Base-by-base conservation (phyloP, 2,329 filamentous ascomycete species). In the Paracoccidioides brasiliensis region DNA sequence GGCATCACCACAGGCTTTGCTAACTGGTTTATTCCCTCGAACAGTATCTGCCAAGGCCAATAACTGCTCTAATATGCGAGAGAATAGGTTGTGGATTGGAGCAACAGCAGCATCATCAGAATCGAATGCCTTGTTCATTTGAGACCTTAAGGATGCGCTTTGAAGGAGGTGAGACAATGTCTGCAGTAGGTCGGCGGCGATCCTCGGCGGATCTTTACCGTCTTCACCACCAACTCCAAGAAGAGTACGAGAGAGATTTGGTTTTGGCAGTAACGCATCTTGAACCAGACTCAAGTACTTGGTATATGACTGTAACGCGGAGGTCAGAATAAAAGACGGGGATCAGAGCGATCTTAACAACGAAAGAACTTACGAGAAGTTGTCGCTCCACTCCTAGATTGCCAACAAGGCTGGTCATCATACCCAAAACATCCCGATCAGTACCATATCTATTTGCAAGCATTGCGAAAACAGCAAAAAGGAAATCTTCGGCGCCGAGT, bases 401-500 rank as follows among this genome's bases (percentile, higher is more conserved):
- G 57, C 82, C 82, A 46, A 89, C 79, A 32, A 98, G 74, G 44
- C 89, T 84, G 2, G 81, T 80, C 57, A 88, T 79, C 69, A 97
- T 90, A n/a, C 79, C 79, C 42, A 84, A 74, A 41, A 93, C 81
- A 61, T 80, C 81, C 64, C 86, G 83, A 57, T 85, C 85, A n/a
- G 83, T 78, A 3, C 86, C 84, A 67, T 95, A 94, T 65, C 86
- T 86, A 67, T 96, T 89, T n/a, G 88, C 83, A 58, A 98, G 80
- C 80, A 97, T 90, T 56, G 88, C 86, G 51, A 95, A 73, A 12
- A 98, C 79, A 4, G 89, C 90, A 63, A 89, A 95, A 30, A 97
- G 76, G 64, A 94, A 95, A 59, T 97, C 90, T 53, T 86, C 80
- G 0, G 89, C 79, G 2, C 91, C 91, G 3, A 98, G 77, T 9